phyloP scores from a whole-genome alignment of 1,284 basidiomycete species.

The Ceratobasidium sp. region DNA sequence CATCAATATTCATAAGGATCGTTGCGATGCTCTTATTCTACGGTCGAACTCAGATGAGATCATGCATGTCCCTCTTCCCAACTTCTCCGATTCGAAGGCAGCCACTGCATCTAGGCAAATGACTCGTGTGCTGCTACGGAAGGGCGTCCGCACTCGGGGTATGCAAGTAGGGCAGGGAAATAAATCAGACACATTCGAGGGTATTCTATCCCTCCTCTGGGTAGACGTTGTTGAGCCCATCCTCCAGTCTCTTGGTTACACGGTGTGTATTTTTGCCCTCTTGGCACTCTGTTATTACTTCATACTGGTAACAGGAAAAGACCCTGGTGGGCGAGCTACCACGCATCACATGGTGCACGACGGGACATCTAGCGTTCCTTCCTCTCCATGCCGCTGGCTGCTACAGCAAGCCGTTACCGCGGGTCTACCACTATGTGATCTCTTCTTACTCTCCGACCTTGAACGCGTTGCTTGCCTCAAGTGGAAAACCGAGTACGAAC shows the following conservation, averaged over 20 bases:
- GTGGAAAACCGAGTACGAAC: no score
- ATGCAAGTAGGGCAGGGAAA: no score
- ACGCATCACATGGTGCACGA: slow-evolving; percentile 3
- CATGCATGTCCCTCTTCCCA: not conserved
- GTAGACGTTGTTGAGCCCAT: not conserved
- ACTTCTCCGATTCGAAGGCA: not conserved
- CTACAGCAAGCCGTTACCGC: not conserved
- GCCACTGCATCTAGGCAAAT: no score
- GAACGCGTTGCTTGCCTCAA: not conserved
- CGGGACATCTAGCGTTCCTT: not conserved
- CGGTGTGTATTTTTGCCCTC: not conserved
- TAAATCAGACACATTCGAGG: not conserved
- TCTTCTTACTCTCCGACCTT: slow-evolving; percentile 5
- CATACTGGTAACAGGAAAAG: not conserved
- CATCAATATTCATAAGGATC: not conserved
- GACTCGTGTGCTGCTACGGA: no score
- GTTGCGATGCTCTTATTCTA: slow-evolving; percentile 2
- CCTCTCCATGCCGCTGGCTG: slow-evolving; percentile 2
- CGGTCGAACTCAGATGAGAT: not conserved
- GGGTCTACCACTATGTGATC: not conserved
- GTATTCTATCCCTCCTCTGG: not conserved
- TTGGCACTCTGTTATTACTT: not conserved
- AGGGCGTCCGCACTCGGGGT: not conserved
- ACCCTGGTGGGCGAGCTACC: not conserved
- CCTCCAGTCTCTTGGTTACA: slow-evolving; percentile 7